Percentiles rank a stretch among this genome's conserved stretches.
These are phyloP conservation scores for Eucalyptus paniculata DNA, from an alignment of 345 rosid species.

Conservation along the genomic window DNA sequence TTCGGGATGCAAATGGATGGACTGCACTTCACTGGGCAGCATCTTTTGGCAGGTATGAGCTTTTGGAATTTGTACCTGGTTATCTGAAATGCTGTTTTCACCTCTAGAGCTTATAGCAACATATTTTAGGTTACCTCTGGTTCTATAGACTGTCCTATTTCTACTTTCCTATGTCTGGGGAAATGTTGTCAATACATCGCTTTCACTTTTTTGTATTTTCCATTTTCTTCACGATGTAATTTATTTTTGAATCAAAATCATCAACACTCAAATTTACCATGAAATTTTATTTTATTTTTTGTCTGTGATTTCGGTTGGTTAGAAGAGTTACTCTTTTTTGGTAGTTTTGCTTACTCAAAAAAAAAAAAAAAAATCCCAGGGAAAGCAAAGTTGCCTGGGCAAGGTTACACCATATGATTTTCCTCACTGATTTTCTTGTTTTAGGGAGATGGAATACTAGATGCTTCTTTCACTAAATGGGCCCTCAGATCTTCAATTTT, in stretches of 20 bases:
- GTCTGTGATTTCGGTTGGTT: neutral
- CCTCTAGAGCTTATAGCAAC: neutral
- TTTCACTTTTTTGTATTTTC: neutral
- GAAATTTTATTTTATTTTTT: neutral
- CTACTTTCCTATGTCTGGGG: neutral
- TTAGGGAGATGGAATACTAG: neutral
- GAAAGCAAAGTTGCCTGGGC: neutral
- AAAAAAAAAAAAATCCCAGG: neutral
- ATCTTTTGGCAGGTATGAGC: constrained; percentile 59
- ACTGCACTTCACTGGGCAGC: constrained; percentile 99
- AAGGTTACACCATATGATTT: neutral
- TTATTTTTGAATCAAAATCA: neutral
- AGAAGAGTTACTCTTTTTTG: neutral
- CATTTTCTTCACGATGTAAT: neutral
- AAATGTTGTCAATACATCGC: neutral
- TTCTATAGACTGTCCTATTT: neutral
- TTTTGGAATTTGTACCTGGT: neutral
- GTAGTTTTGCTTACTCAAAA: neutral
- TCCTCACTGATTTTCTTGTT: neutral
- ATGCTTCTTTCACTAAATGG: neutral
- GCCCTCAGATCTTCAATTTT: neutral
- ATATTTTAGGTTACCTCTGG: neutral
- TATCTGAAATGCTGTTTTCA: neutral
- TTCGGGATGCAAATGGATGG: constrained; percentile 93
- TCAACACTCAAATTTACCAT: neutral